Evolutionary conservation across 2,329 filamentous ascomycete species (phyloP).

Genomic region (Paracoccidioides lutzii): DNA sequence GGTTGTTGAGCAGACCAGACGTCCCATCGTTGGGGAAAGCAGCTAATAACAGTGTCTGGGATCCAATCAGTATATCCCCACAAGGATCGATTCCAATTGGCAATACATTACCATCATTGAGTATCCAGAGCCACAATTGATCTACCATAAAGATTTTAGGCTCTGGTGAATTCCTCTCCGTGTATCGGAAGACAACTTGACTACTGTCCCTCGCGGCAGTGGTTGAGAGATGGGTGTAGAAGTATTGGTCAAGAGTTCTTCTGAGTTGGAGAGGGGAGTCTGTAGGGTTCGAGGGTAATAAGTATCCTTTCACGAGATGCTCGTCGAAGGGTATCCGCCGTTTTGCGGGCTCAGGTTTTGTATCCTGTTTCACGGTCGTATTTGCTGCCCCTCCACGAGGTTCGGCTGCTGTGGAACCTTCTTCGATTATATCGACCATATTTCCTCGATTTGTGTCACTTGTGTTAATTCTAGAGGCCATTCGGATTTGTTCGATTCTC

Average conservation of each 20-base stretch:
- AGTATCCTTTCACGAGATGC: slow-evolving; percentile 2
- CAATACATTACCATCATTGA: slow-evolving; percentile 27
- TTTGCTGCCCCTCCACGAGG: no score
- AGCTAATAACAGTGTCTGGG: slow-evolving; percentile 42
- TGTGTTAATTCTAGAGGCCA: not conserved
- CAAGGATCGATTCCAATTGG: not conserved
- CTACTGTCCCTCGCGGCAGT: slow-evolving; percentile 48
- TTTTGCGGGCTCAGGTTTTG: not conserved
- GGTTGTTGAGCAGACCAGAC: not conserved
- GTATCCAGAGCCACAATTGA: slow-evolving; percentile 54
- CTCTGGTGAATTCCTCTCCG: slow-evolving; percentile 29
- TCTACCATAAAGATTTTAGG: slow-evolving; percentile 56
- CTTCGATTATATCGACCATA: not conserved
- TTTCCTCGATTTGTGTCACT: not conserved
- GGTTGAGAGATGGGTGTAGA: slow-evolving; percentile 45
- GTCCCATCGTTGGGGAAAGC: slow-evolving; percentile 28
- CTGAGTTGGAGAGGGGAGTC: not conserved
- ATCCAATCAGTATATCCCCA: not conserved
- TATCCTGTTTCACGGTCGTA: not conserved
- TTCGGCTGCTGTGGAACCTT: not conserved
- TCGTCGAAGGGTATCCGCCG: not conserved
- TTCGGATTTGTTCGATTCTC: not conserved
- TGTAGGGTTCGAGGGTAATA: not conserved
- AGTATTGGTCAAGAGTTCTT: slow-evolving; percentile 52
- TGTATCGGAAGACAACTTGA: slow-evolving; percentile 52